Evolutionary conservation across 2,329 filamentous ascomycete genomes (phyloP), one percentile per base, ranked within the genome.

Genomic region (Exserohilum turcica): DNA sequence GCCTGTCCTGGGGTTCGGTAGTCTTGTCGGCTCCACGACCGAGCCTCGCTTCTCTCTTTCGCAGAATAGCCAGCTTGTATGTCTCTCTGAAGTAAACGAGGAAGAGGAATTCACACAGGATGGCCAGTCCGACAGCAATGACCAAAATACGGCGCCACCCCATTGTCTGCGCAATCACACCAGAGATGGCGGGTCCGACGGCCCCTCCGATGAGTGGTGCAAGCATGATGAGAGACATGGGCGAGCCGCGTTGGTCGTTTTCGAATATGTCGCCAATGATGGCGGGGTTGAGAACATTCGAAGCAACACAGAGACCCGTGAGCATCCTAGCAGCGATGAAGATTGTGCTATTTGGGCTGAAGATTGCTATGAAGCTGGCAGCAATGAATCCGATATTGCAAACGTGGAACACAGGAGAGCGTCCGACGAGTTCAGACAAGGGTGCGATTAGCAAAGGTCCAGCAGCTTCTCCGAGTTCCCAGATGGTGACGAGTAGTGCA

Each of bases 211-310:
- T 67, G 2, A 87, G 72, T 0, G 84, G 84, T 2, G 84, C 82
- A 2, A 86, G 71, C 67, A 80, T 81, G 40, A 86, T 74, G 38
- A 83, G 53, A 61, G 80, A 83, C 79, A 88, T 83, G 6, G 84
- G 80, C 0, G 78, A 78, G 19, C 85, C 85, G 13, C 84, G 76
- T 65, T 83, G 74, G 49, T 87, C 84, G 0, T 79, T 74, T 2
- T 74, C 70, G 64, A 86, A 87, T 57, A 87, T 81, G 65, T 88
- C 86, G 19, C 85, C 85, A 15, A 88, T 79, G 46, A 88, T 84
- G 19, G 84, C 82, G 0, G 85, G 85, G 57, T 82, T 84, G 15
- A 88, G 76, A 7, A 87, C 84, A 57, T 86, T 78, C 3, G 75
- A 74, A 16, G 77, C 74, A 5, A 80, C 78, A 36, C 75, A 71